Evolutionary conservation across 2,329 filamentous ascomycete species (phyloP).

Genomic region (Podosphaera leucotricha): DNA sequence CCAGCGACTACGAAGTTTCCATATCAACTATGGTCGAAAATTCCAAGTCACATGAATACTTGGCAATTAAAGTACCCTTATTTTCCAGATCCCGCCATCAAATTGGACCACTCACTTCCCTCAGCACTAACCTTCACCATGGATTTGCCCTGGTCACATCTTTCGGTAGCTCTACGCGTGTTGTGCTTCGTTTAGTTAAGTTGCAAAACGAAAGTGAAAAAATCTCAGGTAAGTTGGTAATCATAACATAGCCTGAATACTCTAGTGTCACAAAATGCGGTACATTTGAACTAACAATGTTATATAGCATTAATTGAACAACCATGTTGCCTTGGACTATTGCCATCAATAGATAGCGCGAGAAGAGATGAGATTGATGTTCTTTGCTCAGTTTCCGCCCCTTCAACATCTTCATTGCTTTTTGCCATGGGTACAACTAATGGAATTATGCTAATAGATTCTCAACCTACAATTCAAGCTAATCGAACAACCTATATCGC

Average conservation of each 20-base stretch:
- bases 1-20: neutral
- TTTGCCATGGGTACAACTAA: constrained; percentile 25
- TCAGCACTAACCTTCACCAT: neutral
- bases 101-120: neutral
- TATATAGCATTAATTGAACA: neutral
- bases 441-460: constrained; percentile 20
- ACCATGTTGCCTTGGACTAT: neutral
- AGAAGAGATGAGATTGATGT: constrained; percentile 12
- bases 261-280: neutral
- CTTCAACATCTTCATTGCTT: constrained; percentile 18
- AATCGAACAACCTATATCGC: constrained; percentile 3
- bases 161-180: neutral
- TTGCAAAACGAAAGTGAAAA: neutral
- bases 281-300: neutral
- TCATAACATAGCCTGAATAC: neutral
- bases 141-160: neutral
- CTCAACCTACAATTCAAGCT: constrained; percentile 1
- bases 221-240: neutral
- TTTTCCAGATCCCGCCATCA: neutral
- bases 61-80: neutral
- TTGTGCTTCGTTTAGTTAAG: neutral
- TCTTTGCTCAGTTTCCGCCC: constrained; percentile 21
- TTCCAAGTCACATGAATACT: neutral
- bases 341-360: constrained; percentile 4
- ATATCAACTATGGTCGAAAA: neutral